Percentiles rank a stretch among this genome's conserved stretches.
Conservation (phyloP, 495 filamentous ascomycete genomes). For the Penicillium robsamsonii region DNA sequence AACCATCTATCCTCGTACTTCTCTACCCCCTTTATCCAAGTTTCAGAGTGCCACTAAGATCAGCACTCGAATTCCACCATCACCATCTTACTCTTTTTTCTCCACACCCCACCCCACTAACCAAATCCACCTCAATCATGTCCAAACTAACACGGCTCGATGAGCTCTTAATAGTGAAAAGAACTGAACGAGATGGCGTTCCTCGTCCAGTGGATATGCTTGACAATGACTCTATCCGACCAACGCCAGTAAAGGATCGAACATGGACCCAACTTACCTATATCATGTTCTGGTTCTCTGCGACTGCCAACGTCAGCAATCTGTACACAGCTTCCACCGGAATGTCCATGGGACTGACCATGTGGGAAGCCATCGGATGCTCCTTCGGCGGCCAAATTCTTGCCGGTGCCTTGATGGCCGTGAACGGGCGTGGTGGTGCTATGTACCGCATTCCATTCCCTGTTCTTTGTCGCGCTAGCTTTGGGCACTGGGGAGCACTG, state of each 20-base stretch:
- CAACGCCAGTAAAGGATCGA: constrained; percentile 31
- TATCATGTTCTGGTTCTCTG: constrained; percentile 41
- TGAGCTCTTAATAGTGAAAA: constrained; percentile 21
- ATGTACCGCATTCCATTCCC: constrained; percentile 41
- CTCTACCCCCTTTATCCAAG: background rate
- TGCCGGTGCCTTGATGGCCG: constrained; percentile 34
- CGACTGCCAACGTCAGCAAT: constrained; percentile 40
- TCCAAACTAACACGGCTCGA: constrained; percentile 20
- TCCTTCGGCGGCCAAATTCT: constrained; percentile 33
- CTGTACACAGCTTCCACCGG: constrained; percentile 38
- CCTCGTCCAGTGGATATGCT: constrained; percentile 23
- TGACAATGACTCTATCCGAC: constrained; percentile 41
- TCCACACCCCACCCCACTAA: background rate
- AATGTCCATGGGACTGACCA: constrained; percentile 33
- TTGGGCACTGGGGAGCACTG: constrained; percentile 35
- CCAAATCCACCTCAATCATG: constrained; percentile 7
- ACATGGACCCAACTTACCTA: constrained; percentile 41
- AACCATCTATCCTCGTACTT: background rate
- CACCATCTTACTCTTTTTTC: background rate
- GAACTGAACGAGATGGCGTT: constrained; percentile 23
- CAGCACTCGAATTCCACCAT: background rate
- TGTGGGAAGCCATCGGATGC: constrained; percentile 39
- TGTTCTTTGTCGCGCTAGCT: constrained; percentile 36
- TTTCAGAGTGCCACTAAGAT: background rate
- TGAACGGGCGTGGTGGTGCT: constrained; percentile 38